Evolutionary conservation across 2,329 filamentous ascomycete genomes (phyloP), one percentile per base, ranked within the genome.

Genomic region (Rhinocladiella similis): DNA sequence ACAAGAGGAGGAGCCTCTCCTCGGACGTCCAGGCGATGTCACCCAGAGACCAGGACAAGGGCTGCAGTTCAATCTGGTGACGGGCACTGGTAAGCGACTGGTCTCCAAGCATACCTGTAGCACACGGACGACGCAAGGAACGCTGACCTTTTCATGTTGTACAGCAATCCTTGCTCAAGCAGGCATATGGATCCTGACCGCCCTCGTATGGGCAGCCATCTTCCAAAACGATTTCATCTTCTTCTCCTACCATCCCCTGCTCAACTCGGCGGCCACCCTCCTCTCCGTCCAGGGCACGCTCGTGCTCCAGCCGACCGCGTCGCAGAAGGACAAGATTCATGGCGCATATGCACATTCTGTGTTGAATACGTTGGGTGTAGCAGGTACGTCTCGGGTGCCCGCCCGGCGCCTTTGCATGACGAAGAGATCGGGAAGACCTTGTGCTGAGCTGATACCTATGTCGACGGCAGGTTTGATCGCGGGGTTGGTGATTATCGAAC

Each of bases 251-350:
- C 93, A 97, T 72, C 93, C 93, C 6, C 73, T 82, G 13, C 72
- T 82, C 64, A 84, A 84, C 67, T 82, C 75, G 63, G 75, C 88
- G 55, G 91, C 85, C 47, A 72, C 96, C 56, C 79, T 96, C 60
- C 79, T 90, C 56, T 79, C 94, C 66, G 82, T 89, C 16, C 88
- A 97, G 78, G 88, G 87, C 53, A 84, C 92, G 63, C 84, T 97
- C 50, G 77, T 94, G 64, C 82, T 97, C 35, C 94, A 99, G 72
- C 94, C 93, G 1, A 96, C 93, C 0, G 83, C 89, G 66, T 89
- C 89, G 0, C 77, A 86, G 1, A 72, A 79, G 14, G 89, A 96
- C 74, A 97, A 97, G 74, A 73, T 73, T 38, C 65, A 76, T 25
- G 85, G 84, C 43, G 83, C 85, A 16, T 73, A 78, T 64, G 71